Evolutionary conservation across 1,284 basidiomycete species (phyloP).

Genomic region (Tylopilus orsonianus): DNA sequence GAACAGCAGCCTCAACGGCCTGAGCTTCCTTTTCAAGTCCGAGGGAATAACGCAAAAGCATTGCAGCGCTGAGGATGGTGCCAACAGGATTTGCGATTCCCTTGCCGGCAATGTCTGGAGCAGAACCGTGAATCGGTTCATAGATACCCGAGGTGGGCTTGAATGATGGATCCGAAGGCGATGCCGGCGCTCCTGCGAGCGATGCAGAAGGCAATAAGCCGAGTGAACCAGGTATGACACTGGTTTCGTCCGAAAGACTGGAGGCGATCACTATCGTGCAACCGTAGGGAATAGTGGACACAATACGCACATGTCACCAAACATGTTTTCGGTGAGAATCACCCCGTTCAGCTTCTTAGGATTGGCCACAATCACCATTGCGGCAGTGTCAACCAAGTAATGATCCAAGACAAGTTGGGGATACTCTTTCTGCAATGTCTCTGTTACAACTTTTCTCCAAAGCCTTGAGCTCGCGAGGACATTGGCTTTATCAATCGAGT

Average conservation of each 20-base stretch:
- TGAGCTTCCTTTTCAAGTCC: conserved; percentile 82
- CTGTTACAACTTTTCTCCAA: conserved; percentile 91
- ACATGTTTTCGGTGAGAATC: conserved; percentile 92
- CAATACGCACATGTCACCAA: conserved; percentile 86
- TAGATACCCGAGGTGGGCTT: conserved; percentile 85
- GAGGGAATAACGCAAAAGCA: conserved; percentile 95
- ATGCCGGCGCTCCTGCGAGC: conserved; percentile 85
- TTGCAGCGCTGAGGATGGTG: conserved; percentile 93
- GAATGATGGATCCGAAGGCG: conserved; percentile 63
- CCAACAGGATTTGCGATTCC: conserved; percentile 97
- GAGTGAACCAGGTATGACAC: conserved; percentile 96
- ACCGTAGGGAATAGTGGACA: conserved; percentile 10
- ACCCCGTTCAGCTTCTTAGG: conserved; percentile 96
- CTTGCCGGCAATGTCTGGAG: conserved; percentile 94
- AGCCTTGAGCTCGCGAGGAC: conserved; percentile 94
- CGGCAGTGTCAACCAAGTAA: conserved; percentile 92
- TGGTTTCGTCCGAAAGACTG: conserved; percentile 93
- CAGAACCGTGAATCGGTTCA: conserved; percentile 95
- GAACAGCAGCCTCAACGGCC: conserved; percentile 86
- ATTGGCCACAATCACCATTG: conserved; percentile 93
- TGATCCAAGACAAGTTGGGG: conserved; percentile 87
- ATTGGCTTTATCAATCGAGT: conserved; percentile 99
- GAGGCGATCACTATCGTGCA: conserved; percentile 7
- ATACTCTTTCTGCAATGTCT: conserved; percentile 81
- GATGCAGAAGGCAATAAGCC: conserved; percentile 96